A percentile compares a stretch with the other conserved stretches of the same genome.
phyloP scores from a whole-genome alignment of 768 basidiomycete genomes.

The Boletus fagicola region DNA sequence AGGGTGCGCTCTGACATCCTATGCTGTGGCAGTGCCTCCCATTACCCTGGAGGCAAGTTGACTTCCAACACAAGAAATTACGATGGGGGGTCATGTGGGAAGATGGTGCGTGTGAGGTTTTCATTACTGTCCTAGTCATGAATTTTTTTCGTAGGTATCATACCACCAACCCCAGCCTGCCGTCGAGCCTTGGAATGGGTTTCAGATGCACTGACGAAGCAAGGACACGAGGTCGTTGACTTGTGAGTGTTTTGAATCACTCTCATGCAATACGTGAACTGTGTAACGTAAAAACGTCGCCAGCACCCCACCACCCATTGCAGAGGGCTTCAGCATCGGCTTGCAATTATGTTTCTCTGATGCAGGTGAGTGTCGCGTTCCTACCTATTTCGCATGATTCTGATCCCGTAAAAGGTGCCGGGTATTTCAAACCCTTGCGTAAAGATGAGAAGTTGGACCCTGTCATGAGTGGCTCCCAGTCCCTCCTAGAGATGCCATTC shows the following conservation, averaged over 20 bases:
- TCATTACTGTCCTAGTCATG: not conserved
- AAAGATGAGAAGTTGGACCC: constrained; percentile 37
- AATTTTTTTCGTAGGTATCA: constrained; percentile 28
- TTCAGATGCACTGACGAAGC: constrained; percentile 33
- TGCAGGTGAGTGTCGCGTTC: constrained; percentile 39
- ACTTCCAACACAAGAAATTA: constrained; percentile 35
- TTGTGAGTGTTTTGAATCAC: constrained; percentile 32
- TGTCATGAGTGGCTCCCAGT: constrained; percentile 24
- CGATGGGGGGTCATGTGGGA: constrained; percentile 42
- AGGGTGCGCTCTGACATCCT: not conserved
- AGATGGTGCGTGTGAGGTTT: constrained; percentile 34
- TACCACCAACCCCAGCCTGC: constrained; percentile 41
- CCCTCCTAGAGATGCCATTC: constrained; percentile 27
- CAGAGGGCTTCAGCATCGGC: constrained; percentile 50
- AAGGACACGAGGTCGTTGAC: constrained; percentile 41
- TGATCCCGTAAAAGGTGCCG: constrained; percentile 38
- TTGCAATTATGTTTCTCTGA: constrained; percentile 58
- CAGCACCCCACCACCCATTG: constrained; percentile 47
- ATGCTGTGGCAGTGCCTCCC: constrained; percentile 37
- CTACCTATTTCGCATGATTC: not conserved
- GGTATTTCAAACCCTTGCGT: constrained; percentile 37
- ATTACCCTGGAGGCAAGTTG: constrained; percentile 40
- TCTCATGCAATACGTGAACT: not conserved
- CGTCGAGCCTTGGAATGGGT: constrained; percentile 37
- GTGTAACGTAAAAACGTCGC: not conserved